Evolutionary conservation across 2,329 filamentous ascomycete genomes (phyloP), one percentile per base, ranked within the genome.

Genomic region (Cadophora sp.): DNA sequence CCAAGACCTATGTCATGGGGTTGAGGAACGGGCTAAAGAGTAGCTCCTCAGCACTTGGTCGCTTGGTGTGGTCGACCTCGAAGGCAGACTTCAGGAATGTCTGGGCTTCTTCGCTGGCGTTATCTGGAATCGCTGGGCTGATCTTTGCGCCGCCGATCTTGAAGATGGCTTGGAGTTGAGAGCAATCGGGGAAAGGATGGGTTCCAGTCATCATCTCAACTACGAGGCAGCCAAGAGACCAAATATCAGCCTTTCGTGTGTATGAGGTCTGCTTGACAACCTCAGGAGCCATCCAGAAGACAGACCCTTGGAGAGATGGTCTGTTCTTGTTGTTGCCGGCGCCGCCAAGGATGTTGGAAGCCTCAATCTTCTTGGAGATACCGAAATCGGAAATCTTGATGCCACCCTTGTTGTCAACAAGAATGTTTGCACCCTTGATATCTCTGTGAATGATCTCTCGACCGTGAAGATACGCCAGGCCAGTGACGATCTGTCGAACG

Each of bases 341-440:
- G 73, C 84, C 90, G 48, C 65, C 89, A 56, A 97, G 87, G 53
- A 97, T 87, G 68, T 94, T 96, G 66, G 93, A 91, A 16, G 94
- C 94, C 80, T 98, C 95, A 48, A 98, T 91, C 79, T 97, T 96
- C 84, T 99, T 99, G 68, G 92, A 96, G 78, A 99, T 98, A 77
- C 96, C 96, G 74, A 99, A 99, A 83, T 99, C 96, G 9, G 95
- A 98, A 72, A 99, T 99, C 82, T 99, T 99, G 81, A 99, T 97
- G 8, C 93, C 95, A 66, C 96, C 96, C 81, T 98, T 97, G 84
- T 98, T 98, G 82, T 99, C 96, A 66, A 99, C 96, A 5, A 99
- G 89, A 73, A 99, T 97, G 78, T 99, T 99, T 79, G 96, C 96
- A 58, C 96, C 96, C 83, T 99, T 99, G 86, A 99, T 98, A 77